Conservation (phyloP, 441 rosid species). For the Cnidoscolus chayamansa region DNA sequence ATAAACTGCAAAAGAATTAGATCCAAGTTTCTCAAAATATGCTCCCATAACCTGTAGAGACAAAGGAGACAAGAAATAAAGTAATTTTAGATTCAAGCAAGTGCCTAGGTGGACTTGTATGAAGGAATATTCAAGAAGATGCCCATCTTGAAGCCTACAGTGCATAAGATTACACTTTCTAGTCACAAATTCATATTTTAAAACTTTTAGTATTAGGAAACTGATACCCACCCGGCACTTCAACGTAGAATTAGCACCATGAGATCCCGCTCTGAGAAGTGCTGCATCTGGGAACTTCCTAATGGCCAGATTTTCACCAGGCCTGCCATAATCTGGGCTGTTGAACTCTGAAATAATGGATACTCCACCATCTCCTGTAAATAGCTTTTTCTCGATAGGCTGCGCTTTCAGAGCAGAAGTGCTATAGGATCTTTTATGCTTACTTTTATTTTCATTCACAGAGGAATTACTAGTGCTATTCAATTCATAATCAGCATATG, state of each 20-base stretch:
- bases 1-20: conserved; percentile 97
- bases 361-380: conserved; percentile 51
- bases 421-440: conserved; percentile 83
- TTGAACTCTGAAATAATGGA: conserved; percentile 73
- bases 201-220: conserved; percentile 11
- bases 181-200: conserved; percentile 14
- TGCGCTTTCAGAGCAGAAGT: conserved; percentile 57
- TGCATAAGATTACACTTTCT: conserved; percentile 3
- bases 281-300: conserved; percentile 39
- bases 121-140: conserved; percentile 20
- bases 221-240: conserved; percentile 71
- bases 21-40: conserved; percentile 83
- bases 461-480: conserved; percentile 27
- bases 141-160: conserved; percentile 14
- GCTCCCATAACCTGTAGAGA: conserved; percentile 85
- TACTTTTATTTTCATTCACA: conserved; percentile 49
- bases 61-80: conserved; percentile 20
- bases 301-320: conserved; percentile 31
- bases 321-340: conserved; percentile 49
- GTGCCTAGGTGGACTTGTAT: neutral
- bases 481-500: conserved; percentile 25
- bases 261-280: conserved; percentile 44
- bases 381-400: conserved; percentile 47
- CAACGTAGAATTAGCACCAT: conserved; percentile 56
- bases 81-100: conserved; percentile 13